Conservation (phyloP, 2,329 filamentous ascomycete species). For the Arthrinium phaeospermum region DNA sequence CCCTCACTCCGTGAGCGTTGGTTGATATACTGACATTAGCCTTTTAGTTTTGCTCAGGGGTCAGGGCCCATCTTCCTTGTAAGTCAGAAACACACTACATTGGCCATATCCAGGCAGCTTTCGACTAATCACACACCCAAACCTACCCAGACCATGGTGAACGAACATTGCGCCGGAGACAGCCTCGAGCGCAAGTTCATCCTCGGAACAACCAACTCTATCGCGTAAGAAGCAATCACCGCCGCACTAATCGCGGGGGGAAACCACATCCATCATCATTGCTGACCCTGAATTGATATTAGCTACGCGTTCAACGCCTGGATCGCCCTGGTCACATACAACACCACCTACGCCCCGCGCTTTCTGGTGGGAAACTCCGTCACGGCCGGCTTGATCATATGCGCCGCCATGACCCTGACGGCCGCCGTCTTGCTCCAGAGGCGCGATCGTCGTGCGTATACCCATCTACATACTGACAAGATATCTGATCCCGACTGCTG, state of each 20-base stretch:
- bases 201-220: neutral
- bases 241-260: no score
- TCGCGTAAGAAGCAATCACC: neutral
- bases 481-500: neutral
- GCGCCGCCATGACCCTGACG: neutral
- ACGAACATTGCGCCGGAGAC: slow-evolving; percentile 12
- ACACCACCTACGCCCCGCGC: slow-evolving; percentile 9
- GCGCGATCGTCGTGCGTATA: neutral
- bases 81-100: neutral
- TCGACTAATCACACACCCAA: neutral
- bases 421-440: neutral
- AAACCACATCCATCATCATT: neutral
- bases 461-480: no score
- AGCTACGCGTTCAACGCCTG: slow-evolving; percentile 10
- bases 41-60: neutral
- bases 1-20: neutral
- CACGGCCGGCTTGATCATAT: neutral
- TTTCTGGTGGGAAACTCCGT: slow-evolving; percentile 10
- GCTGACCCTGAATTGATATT: neutral
- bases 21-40: neutral
- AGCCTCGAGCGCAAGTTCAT: slow-evolving; percentile 17
- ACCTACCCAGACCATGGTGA: slow-evolving; percentile 1
- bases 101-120: neutral
- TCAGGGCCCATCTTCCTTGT: neutral
- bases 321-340: slow-evolving; percentile 4